These are phyloP conservation scores for Colletotrichum higginsianum DNA, from an alignment of 2,329 filamentous ascomycete species.

Conservation along the genomic window DNA sequence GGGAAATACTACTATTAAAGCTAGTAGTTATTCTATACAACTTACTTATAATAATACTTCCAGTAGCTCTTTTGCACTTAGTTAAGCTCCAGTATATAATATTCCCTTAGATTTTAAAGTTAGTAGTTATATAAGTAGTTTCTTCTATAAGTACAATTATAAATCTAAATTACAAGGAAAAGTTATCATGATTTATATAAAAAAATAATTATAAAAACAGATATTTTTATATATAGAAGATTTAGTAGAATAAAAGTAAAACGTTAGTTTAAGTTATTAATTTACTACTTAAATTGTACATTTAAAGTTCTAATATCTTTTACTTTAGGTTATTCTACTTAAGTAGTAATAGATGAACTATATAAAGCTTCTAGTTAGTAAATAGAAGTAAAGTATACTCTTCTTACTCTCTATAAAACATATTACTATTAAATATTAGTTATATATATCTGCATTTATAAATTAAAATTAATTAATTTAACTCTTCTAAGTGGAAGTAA, in stretches of 20 bases:
- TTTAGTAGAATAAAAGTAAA: background rate
- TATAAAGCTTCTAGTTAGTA: background rate
- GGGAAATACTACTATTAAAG: background rate
- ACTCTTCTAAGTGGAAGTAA: too few species aligned
- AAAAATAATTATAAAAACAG: background rate
- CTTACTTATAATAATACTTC: background rate
- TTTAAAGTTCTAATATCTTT: background rate
- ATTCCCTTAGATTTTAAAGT: background rate
- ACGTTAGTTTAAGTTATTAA: background rate
- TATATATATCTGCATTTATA: too few species aligned
- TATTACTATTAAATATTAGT: too few species aligned
- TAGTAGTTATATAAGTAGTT: background rate
- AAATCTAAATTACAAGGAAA: background rate
- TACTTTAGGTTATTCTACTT: background rate
- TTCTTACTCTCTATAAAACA: too few species aligned
- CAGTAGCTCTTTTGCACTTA: background rate
- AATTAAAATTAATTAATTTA: too few species aligned
- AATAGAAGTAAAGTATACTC: background rate
- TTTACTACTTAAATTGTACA: background rate
- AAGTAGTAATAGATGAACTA: background rate
- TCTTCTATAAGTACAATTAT: background rate
- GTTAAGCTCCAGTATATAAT: background rate
- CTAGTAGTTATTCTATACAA: background rate
- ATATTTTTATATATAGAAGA: background rate
- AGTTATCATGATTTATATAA: background rate